A percentile compares a stretch with the other conserved stretches of the same genome.
Evolutionary conservation across 2,329 filamentous ascomycete genomes (phyloP).

Genomic region (Talaromyces sp.): DNA sequence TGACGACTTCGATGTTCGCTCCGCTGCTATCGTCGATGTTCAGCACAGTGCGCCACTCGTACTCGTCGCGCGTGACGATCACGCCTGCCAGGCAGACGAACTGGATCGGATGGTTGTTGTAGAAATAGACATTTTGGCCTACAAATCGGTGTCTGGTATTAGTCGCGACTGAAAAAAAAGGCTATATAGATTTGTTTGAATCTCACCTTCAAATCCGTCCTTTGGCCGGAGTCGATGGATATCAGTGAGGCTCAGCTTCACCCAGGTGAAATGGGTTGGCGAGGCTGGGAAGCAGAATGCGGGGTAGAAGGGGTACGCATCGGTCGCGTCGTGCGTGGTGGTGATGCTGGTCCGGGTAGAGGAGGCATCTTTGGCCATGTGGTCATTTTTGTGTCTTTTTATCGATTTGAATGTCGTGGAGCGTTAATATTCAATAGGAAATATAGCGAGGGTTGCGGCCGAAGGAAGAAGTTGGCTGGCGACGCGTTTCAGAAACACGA

Average conservation of each 20-base stretch:
- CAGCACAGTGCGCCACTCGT: slow-evolving; percentile 48
- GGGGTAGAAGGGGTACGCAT: slow-evolving; percentile 43
- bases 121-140: slow-evolving; percentile 58
- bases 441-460: too few species aligned
- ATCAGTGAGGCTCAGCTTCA: slow-evolving; percentile 53
- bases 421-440: too few species aligned
- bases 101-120: slow-evolving; percentile 68
- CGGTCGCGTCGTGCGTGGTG: background rate
- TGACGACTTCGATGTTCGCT: slow-evolving; percentile 51
- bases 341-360: background rate
- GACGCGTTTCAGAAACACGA: background rate
- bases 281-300: slow-evolving; percentile 56
- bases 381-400: slow-evolving; percentile 6
- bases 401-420: background rate
- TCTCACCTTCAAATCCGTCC: slow-evolving; percentile 47
- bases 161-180: background rate
- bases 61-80: slow-evolving; percentile 57
- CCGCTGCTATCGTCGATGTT: slow-evolving; percentile 59
- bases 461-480: background rate
- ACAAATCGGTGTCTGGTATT: background rate
- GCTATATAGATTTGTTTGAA: background rate
- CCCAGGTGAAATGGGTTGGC: slow-evolving; percentile 59
- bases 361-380: slow-evolving; percentile 12
- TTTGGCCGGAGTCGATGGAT: slow-evolving; percentile 48
- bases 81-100: slow-evolving; percentile 68